Evolutionary conservation across 2,329 filamentous ascomycete genomes (phyloP).

Genomic region (Ambrosiella beaveri): DNA sequence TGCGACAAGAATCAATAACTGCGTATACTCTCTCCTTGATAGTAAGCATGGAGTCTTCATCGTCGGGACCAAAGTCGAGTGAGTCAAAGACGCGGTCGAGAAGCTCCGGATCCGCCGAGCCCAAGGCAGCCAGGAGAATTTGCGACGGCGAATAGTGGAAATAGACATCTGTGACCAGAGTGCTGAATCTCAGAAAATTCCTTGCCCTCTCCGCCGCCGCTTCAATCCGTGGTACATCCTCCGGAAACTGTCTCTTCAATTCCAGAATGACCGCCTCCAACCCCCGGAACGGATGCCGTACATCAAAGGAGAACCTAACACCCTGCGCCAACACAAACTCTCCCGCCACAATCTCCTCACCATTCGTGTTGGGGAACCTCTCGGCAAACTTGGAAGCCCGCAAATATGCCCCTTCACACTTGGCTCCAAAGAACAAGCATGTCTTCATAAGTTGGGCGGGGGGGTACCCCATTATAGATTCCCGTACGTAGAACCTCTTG

Average conservation of each 20-base stretch:
- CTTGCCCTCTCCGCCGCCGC: constrained; percentile 57
- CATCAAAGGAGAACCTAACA: constrained; percentile 82
- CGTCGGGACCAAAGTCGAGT: constrained; percentile 17
- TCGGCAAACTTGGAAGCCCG: constrained; percentile 47
- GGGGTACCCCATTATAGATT: constrained; percentile 91
- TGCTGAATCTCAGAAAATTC: constrained; percentile 58
- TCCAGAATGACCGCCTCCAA: constrained; percentile 79
- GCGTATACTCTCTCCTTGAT: constrained; percentile 31
- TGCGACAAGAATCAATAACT: constrained; percentile 32
- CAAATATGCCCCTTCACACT: constrained; percentile 73
- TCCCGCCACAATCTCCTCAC: constrained; percentile 71
- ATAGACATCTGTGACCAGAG: constrained; percentile 83
- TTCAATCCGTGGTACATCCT: constrained; percentile 33
- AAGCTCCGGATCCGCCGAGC: constrained; percentile 54
- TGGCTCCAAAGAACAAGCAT: constrained; percentile 81
- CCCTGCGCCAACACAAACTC: constrained; percentile 89
- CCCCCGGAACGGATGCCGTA: constrained; percentile 76
- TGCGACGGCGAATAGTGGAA: constrained; percentile 91
- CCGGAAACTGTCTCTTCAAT: constrained; percentile 48
- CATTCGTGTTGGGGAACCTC: constrained; percentile 50
- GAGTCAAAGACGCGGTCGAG: constrained; percentile 21
- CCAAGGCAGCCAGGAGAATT: constrained; percentile 71
- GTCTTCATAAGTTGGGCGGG: constrained; percentile 79
- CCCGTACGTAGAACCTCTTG: constrained; percentile 86
- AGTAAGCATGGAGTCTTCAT: constrained; percentile 14